Base-by-base conservation (phyloP, 108 stramenopile species). In the Seminavis robusta region DNA sequence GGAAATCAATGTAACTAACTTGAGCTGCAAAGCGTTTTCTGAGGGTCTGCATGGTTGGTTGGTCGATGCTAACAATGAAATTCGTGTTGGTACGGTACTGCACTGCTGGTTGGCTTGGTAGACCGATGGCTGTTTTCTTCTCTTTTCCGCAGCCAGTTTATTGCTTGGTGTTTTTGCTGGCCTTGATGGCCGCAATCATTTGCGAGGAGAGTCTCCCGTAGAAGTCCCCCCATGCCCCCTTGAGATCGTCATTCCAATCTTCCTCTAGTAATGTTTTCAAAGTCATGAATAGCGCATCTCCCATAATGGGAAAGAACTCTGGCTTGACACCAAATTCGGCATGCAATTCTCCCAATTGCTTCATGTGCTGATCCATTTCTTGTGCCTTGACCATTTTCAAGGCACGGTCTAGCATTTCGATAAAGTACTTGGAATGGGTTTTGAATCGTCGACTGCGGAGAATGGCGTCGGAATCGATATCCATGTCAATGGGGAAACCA, bases 351-450 rank as follows among this genome's bases (percentile, higher is more conserved):
- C 75, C 75, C 10, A 71, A 29, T 32, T 68, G 65, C 15, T 56
- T 24, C 16, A 73, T 30, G 41, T 66, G 61, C 17, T 16, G 10
- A 36, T 10, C n/a, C n/a, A n/a, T n/a, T n/a, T n/a, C n/a, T n/a
- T n/a, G n/a, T n/a, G n/a, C n/a, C n/a, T n/a, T n/a, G n/a, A 73
- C 44, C 72, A 73, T 73, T 10, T 56, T 65, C 28, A 73, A 26
- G 2, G 65, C 58, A 4, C 42, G 55, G 33, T 73, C 65, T 16
- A 73, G 21, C 65, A 73, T 66, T 50, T 66, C 52, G 34, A 61
- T 40, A 27, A 66, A 53, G 24, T 67, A 73, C 40, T 51, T 31
- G 29, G 59, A 48, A 17, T 73, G 72, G 33, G 41, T 55, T 24
- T 53, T 28, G 58, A 72, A 72, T 37, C 71, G 56, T 32, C 33